Conservation (phyloP, 2,329 filamentous ascomycete genomes). For the Hypoxylon sp. region DNA sequence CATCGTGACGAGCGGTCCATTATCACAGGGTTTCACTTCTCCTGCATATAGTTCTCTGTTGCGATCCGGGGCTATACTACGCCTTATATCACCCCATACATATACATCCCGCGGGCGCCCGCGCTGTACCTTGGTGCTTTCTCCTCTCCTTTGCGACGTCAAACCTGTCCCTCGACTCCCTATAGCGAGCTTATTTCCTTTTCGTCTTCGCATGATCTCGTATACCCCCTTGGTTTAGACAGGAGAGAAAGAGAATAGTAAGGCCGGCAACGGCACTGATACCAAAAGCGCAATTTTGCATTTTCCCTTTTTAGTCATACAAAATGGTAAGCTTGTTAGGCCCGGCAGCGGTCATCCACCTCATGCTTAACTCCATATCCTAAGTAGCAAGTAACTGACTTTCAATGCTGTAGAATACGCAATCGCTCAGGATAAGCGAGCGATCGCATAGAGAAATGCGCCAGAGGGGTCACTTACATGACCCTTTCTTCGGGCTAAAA, state of each 20-base stretch:
- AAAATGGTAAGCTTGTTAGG: slow-evolving; percentile 47
- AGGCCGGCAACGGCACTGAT: slow-evolving; percentile 55
- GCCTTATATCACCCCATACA: slow-evolving; percentile 48
- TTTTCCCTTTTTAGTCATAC: slow-evolving; percentile 41
- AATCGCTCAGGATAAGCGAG: slow-evolving; percentile 50
- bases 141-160: slow-evolving; percentile 54
- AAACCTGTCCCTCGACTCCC: slow-evolving; percentile 48
- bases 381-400: slow-evolving; percentile 30
- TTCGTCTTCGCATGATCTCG: slow-evolving; percentile 50
- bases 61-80: slow-evolving; percentile 42
- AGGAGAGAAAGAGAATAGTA: slow-evolving; percentile 41
- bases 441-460: slow-evolving; percentile 65
- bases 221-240: slow-evolving; percentile 52
- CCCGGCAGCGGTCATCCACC: slow-evolving; percentile 22
- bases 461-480: slow-evolving; percentile 65
- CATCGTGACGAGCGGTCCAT: slow-evolving; percentile 48
- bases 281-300: slow-evolving; percentile 46
- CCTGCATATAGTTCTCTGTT: slow-evolving; percentile 46
- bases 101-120: slow-evolving; percentile 53
- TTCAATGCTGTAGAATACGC: slow-evolving; percentile 48
- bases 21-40: slow-evolving; percentile 51
- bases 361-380: slow-evolving; percentile 15
- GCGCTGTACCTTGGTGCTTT: slow-evolving; percentile 48
- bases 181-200: slow-evolving; percentile 51
- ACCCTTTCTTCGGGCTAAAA: slow-evolving; percentile 74